Percentiles rank a stretch among this genome's conserved stretches.
Evolutionary conservation across 345 rosid genomes (phyloP).

Genomic region (Populus nigra): DNA sequence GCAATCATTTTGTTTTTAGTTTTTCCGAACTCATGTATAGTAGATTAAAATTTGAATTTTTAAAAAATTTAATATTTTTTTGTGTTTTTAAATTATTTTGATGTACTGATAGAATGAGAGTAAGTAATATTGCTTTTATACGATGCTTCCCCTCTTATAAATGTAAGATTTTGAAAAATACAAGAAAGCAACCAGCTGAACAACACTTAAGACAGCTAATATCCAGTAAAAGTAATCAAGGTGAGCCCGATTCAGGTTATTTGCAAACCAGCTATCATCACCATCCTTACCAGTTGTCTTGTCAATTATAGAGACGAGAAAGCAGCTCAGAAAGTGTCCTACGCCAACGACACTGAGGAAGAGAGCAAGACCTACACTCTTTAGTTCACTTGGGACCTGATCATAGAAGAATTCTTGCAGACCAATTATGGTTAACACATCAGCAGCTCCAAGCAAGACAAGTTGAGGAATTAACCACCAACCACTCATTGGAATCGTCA

Average conservation of each 20-base stretch:
- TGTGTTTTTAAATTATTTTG: too few species aligned
- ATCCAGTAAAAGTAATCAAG: conserved; percentile 12
- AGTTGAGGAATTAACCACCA: conserved; percentile 7
- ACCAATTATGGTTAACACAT: conserved; percentile 1
- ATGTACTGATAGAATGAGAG: too few species aligned
- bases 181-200: background rate
- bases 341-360: background rate
- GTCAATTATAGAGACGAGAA: background rate
- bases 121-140: background rate
- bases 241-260: conserved; percentile 7
- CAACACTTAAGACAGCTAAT: background rate
- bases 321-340: conserved; percentile 4
- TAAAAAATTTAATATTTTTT: too few species aligned
- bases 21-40: too few species aligned
- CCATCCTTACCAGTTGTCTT: background rate
- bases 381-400: conserved; percentile 5
- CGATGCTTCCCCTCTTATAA: background rate
- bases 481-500: background rate
- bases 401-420: conserved; percentile 15
- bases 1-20: too few species aligned
- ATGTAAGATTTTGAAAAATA: conserved; percentile 1
- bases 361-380: conserved; percentile 4
- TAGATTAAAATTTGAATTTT: too few species aligned
- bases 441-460: background rate
- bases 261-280: conserved; percentile 10